Evolutionary conservation across 345 rosid genomes (phyloP).

Genomic region (Zanthoxylum bungeanum): DNA sequence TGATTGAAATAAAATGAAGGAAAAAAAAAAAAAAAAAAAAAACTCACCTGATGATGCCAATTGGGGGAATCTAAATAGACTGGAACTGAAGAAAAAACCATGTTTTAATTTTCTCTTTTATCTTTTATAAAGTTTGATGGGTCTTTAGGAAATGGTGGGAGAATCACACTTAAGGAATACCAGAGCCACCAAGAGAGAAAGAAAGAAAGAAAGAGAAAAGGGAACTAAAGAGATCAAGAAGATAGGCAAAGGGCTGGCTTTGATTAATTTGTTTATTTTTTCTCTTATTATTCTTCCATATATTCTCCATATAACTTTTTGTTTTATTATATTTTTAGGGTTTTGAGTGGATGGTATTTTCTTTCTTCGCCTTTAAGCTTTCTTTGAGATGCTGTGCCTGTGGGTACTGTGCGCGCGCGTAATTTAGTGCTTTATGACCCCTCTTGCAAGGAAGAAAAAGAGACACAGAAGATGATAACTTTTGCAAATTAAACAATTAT

Average conservation of each 20-base stretch:
- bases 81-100: conserved; percentile 71
- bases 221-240: conserved; percentile 26
- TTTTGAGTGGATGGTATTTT: conserved; percentile 48
- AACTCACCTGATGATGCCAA: conserved; percentile 74
- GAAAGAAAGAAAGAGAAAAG: conserved; percentile 46
- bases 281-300: conserved; percentile 32
- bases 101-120: conserved; percentile 35
- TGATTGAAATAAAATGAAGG: conserved; percentile 25
- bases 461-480: not conserved
- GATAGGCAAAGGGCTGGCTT: conserved; percentile 25
- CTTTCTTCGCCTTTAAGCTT: conserved; percentile 64
- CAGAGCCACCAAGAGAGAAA: conserved; percentile 40
- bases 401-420: conserved; percentile 11
- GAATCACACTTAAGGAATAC: conserved; percentile 52
- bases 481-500: conserved; percentile 11
- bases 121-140: conserved; percentile 65
- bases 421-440: conserved; percentile 28
- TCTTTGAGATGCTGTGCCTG: conserved; percentile 30
- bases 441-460: conserved; percentile 23
- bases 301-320: conserved; percentile 34
- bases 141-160: conserved; percentile 69
- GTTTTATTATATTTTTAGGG: conserved; percentile 65
- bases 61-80: conserved; percentile 62
- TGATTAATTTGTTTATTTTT: conserved; percentile 18
- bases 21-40: conserved; percentile 6